Base-by-base conservation (phyloP, 441 rosid genomes). In the Sinapis alba region DNA sequence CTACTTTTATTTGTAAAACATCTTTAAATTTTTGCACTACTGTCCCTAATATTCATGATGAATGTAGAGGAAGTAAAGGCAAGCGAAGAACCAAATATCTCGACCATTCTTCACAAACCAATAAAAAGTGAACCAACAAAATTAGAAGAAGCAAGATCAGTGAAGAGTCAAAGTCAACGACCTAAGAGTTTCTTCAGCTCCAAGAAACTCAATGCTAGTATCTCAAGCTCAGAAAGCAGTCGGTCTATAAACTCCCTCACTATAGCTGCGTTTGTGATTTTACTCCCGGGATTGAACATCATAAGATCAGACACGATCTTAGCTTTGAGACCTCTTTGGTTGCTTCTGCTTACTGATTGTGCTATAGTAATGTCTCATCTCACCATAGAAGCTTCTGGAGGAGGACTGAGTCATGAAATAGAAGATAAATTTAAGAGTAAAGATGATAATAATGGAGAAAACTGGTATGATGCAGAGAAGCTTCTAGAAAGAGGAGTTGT, bases 401-500 rank as follows among this genome's bases (percentile, higher is more conserved):
- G 32, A 18, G 78, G 24, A 5, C n/a, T 4, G 82, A 80, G 45
- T 82, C 47, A 79, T 65, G 78, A 36, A 8, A 87, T 75, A 38
- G 84, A 75, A 21, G 87, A 74, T 36, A 58, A 21, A 43, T 71
- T 0, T 32, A 2, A 65, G 20, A 66, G 60, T 68, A 82, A 71
- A 63, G 32, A 23, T 47, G 69, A 13, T 47, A 2, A 45, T 18
- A 69, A 58, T 24, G 86, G 75, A 34, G 71, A 82, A 28, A 85
- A 80, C 30, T 82, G 86, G 93, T 78, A 45, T 13, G 95, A 75
- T 64, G 97, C 91, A 0, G 83, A 90, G 62, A 85, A 80, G 79
- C 71, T 92, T 28, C 43, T 92, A 83, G 97, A 94, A 78, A 85
- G 92, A 84, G 92, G 97, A 38, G 75, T 53, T 47, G 54, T 47